Percentiles rank a stretch among this genome's conserved stretches.
Conservation (phyloP, 176 grass and related monocot genomes). For the Cenchrus americanus region DNA sequence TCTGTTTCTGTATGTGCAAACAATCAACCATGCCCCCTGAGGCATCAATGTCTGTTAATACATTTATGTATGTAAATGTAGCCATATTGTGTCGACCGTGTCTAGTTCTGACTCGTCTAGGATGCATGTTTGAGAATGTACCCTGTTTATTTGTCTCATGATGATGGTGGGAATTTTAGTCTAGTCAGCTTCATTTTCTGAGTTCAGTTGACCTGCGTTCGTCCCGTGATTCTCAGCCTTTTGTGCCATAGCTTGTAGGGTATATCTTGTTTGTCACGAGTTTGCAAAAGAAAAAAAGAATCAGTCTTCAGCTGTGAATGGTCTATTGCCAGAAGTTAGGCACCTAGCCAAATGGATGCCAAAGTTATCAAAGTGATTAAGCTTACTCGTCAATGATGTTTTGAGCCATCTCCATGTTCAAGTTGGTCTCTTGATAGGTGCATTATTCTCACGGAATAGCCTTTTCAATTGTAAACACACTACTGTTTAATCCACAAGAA, state of each 20-base stretch:
- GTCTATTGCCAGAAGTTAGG: not conserved
- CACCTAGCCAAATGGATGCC: not conserved
- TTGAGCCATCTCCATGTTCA: not conserved
- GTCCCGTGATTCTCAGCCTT: slow-evolving; percentile 21
- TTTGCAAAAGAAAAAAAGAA: slow-evolving; percentile 13
- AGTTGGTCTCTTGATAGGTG: not conserved
- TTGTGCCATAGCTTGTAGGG: not conserved
- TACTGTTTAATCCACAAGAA: not conserved
- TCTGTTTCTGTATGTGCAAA: slow-evolving; percentile 35
- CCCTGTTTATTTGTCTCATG: not conserved
- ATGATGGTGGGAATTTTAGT: not conserved
- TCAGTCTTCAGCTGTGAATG: not conserved
- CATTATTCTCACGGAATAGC: not conserved
- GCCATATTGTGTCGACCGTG: not conserved
- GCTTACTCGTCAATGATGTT: slow-evolving; percentile 22
- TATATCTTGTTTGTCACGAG: not conserved
- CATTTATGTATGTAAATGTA: slow-evolving; percentile 17
- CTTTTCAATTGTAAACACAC: not conserved
- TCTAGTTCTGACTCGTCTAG: slow-evolving; percentile 31
- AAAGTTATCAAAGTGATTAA: not conserved
- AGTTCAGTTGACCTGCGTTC: not conserved
- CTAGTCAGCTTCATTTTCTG: not conserved
- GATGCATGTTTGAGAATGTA: not conserved
- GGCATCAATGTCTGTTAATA: not conserved
- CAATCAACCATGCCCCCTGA: not conserved